Conservation (phyloP, 2,329 filamentous ascomycete genomes). For the Aphanocladium album region DNA sequence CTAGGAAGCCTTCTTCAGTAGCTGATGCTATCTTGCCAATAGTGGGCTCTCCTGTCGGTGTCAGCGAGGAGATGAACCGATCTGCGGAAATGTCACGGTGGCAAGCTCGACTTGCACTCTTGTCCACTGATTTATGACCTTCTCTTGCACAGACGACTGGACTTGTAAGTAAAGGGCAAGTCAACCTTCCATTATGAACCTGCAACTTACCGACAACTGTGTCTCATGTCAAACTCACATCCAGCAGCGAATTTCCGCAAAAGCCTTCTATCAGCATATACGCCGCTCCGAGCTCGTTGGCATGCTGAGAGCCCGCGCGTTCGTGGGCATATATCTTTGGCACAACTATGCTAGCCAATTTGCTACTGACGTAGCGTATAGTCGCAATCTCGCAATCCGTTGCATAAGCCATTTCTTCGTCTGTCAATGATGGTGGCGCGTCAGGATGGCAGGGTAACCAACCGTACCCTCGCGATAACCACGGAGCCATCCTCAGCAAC, state of each 20-base stretch:
- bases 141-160: constrained; percentile 13
- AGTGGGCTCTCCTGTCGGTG: constrained; percentile 17
- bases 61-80: constrained; percentile 22
- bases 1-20: not conserved
- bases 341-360: constrained; percentile 8
- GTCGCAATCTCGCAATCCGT: constrained; percentile 20
- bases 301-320: constrained; percentile 14
- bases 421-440: constrained; percentile 2
- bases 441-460: constrained; percentile 21
- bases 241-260: constrained; percentile 20
- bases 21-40: constrained; percentile 17
- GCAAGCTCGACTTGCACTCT: constrained; percentile 19
- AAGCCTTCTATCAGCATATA: constrained; percentile 26
- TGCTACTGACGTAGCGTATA: constrained; percentile 17
- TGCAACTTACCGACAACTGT: constrained; percentile 17
- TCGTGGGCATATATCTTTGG: constrained; percentile 20
- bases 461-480: constrained; percentile 20
- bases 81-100: constrained; percentile 18
- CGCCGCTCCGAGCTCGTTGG: constrained; percentile 16
- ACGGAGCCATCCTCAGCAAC: constrained; percentile 19
- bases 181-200: no score
- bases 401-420: constrained; percentile 14
- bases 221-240: constrained; percentile 18
- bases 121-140: constrained; percentile 22
- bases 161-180: no score